Percentiles rank a stretch among this genome's conserved stretches.
These are phyloP conservation scores for Lathyrus aphaca DNA, from an alignment of 306 rosid species.

Conservation along the genomic window DNA sequence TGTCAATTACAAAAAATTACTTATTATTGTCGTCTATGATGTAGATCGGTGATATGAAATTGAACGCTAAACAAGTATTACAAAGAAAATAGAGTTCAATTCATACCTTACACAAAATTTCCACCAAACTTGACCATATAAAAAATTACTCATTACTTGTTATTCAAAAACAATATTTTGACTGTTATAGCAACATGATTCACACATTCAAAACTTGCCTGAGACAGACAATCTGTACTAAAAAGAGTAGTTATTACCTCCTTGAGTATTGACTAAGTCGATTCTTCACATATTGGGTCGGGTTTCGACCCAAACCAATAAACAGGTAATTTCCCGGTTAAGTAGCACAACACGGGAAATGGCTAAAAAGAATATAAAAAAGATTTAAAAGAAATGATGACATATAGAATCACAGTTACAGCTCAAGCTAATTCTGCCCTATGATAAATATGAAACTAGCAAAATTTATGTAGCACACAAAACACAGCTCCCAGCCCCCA, in stretches of 20 bases:
- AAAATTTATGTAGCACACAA: slow-evolving; percentile 42
- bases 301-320: background rate
- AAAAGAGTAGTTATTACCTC: background rate
- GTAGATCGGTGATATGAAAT: background rate
- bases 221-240: background rate
- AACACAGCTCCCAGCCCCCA: slow-evolving; percentile 38
- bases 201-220: slow-evolving; percentile 4
- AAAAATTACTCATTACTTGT: background rate
- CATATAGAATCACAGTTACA: slow-evolving; percentile 45
- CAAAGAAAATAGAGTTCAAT: background rate
- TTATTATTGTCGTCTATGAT: background rate
- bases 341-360: slow-evolving; percentile 16
- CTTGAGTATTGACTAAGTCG: background rate
- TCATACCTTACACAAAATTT: background rate
- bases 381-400: slow-evolving; percentile 11
- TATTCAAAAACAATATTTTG: background rate
- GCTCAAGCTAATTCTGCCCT: slow-evolving; percentile 55
- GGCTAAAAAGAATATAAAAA: slow-evolving; percentile 30
- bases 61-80: background rate
- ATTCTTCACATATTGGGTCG: background rate
- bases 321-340: background rate
- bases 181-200: background rate
- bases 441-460: slow-evolving; percentile 34
- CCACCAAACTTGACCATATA: background rate
- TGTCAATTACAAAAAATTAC: background rate